Evolutionary conservation across 2,329 filamentous ascomycete genomes (phyloP), one percentile per base, ranked within the genome.

Genomic region (Diaporthe australafricana): DNA sequence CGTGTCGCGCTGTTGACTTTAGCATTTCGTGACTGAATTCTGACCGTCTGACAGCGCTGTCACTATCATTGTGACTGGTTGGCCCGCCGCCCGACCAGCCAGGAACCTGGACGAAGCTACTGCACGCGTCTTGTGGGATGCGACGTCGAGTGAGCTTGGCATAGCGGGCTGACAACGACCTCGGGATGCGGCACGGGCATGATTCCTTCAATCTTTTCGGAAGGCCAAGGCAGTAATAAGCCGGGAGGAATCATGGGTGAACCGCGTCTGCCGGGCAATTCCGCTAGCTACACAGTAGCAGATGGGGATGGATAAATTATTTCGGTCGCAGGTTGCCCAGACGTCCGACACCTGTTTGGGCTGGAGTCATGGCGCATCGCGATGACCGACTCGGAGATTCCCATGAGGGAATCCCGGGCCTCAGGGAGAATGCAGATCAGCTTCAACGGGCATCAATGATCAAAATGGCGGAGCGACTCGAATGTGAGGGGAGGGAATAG

Each of bases 61-160:
- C 42, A 50, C 25, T 50, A 42, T 30, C 16, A 20, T 5, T 25
- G 45, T 65, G 60, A 65, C 27, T 50, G 60, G 42, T 48, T 14
- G 42, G n/a, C 42, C 40, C 47, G 42, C 57, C 40, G 57, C 57
- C 3, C 60, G 22, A 20, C 30, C 42, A 38, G 60, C 60, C 60
- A 65, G 30, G 60, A 65, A 50, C 45, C 17, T 65, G 60, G 60
- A 32, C 48, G n/a, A 38, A 48, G n/a, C 60, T 65, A 50, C 60
- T 65, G 60, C 60, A 65, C 35, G 60, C 60, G 27, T 50, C 45
- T 65, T n/a, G 11, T 50, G 60, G 60, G 60, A 65, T 65, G 60
- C 60, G 50, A 65, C 60, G 42, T 65, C 60, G 30, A 38, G 45
- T 7, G 4, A 25, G 12, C 60, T 50, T 50, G 60, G 60, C 60